phyloP scores from a whole-genome alignment of 768 basidiomycete species.

The Termitomyces eurrhizus region DNA sequence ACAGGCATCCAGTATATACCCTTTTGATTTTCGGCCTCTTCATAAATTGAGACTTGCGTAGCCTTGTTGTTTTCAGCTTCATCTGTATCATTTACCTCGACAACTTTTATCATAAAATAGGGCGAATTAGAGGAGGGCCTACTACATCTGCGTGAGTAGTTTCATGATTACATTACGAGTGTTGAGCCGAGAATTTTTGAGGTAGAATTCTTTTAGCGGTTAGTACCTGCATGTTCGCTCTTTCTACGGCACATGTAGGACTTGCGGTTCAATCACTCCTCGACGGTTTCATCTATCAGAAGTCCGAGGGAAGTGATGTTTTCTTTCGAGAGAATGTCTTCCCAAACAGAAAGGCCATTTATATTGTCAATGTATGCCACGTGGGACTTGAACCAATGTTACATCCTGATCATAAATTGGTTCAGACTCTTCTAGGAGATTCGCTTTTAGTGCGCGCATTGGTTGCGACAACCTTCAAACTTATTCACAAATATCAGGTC shows the following conservation, averaged over 20 bases:
- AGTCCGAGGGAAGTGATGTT: conserved; percentile 13
- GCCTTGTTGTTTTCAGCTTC: conserved; percentile 20
- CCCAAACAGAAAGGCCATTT: conserved; percentile 24
- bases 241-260: conserved; percentile 24
- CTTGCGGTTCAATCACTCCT: conserved; percentile 23
- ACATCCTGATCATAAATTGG: not conserved
- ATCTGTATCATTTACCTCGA: conserved; percentile 20
- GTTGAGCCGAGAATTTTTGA: not conserved
- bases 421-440: conserved; percentile 24
- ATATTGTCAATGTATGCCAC: conserved; percentile 23
- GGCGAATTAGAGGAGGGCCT: conserved; percentile 10
- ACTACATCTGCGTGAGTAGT: conserved; percentile 16
- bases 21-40: not conserved
- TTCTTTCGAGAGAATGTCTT: conserved; percentile 26
- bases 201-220: conserved; percentile 19
- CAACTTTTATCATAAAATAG: conserved; percentile 16
- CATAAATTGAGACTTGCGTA: not conserved
- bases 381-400: not conserved
- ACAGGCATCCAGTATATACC: conserved; percentile 23
- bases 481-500: conserved; percentile 9
- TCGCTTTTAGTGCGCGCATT: conserved; percentile 18
- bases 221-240: conserved; percentile 22
- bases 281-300: conserved; percentile 22
- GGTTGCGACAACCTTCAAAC: not conserved
- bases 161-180: too few relatives aligned